phyloP scores from a whole-genome alignment of 1,284 basidiomycete genomes.

The Microbotryum lychnidis-dioicae region DNA sequence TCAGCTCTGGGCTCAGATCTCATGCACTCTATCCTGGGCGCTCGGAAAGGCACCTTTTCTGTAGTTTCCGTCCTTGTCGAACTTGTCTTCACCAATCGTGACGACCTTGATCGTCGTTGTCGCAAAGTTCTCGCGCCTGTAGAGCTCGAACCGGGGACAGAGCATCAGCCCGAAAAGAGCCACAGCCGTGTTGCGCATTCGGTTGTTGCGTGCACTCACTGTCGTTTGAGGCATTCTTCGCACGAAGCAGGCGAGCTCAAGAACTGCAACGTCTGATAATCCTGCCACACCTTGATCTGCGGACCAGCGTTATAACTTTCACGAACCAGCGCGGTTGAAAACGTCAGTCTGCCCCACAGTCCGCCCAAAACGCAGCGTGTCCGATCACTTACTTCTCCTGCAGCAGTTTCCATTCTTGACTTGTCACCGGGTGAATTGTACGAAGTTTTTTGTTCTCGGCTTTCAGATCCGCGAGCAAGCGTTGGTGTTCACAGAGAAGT shows the following conservation, averaged over 20 bases:
- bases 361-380: too few relatives aligned
- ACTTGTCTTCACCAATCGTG: conserved; percentile 4
- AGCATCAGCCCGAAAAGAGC: background rate
- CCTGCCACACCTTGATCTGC: conserved; percentile 15
- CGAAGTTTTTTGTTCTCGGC: conserved; percentile 51
- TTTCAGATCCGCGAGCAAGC: conserved; percentile 60
- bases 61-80: conserved; percentile 14
- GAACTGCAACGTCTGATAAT: background rate
- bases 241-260: conserved; percentile 4
- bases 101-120: conserved; percentile 11
- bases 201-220: conserved; percentile 1
- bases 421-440: conserved; percentile 51
- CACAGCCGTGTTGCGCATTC: too few relatives aligned
- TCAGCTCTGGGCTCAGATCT: too few relatives aligned
- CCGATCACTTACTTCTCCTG: conserved; percentile 45
- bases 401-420: conserved; percentile 56
- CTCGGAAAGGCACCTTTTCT: conserved; percentile 2
- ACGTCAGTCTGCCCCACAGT: too few relatives aligned
- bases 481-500: conserved; percentile 59
- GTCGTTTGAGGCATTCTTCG: conserved; percentile 9
- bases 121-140: conserved; percentile 17
- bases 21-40: too few relatives aligned
- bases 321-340: too few relatives aligned
- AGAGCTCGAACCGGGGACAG: too few relatives aligned
- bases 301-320: conserved; percentile 23